Percentiles rank a stretch among this genome's conserved stretches.
These are phyloP conservation scores for Zychaea mexicana DNA, from an alignment of 371 early-diverging fungal genomes.

Conservation along the genomic window DNA sequence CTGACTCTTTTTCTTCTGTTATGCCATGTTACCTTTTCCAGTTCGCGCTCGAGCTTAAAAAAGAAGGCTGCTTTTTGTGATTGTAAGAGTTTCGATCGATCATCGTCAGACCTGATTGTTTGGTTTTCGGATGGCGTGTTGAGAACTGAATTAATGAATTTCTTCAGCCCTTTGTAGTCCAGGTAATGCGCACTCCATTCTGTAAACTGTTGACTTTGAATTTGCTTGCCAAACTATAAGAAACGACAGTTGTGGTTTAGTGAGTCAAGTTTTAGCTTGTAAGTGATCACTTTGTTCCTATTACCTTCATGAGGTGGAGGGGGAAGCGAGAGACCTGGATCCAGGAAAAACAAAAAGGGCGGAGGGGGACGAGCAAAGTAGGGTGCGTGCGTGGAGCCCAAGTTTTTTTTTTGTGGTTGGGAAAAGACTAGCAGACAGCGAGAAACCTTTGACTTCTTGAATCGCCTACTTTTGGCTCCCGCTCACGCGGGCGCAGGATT, in stretches of 20 bases:
- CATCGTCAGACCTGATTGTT: constrained; percentile 50
- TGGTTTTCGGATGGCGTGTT: constrained; percentile 38
- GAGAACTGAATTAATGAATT: constrained; percentile 84
- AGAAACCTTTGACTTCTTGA: background rate
- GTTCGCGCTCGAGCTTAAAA: constrained; percentile 81
- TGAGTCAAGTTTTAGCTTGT: no score
- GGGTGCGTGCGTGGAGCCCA: no score
- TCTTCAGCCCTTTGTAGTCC: constrained; percentile 94
- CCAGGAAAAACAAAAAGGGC: no score
- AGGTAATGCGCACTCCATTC: constrained; percentile 94
- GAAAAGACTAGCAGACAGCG: background rate
- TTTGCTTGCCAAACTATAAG: constrained; percentile 93
- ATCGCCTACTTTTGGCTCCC: background rate
- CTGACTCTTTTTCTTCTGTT: background rate
- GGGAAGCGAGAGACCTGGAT: no score
- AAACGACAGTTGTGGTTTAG: no score
- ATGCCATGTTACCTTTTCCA: constrained; percentile 67
- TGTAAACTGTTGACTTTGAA: constrained; percentile 85
- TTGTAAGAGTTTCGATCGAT: constrained; percentile 58
- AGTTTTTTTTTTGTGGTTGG: background rate
- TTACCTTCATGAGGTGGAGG: constrained; percentile 7
- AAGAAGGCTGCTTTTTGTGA: constrained; percentile 83
- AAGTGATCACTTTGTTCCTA: no score
- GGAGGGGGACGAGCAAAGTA: no score
- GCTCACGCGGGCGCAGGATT: background rate